Evolutionary conservation across 2,329 filamentous ascomycete species (phyloP), one percentile per base, ranked within the genome.

Genomic region (Cytospora leucostoma): DNA sequence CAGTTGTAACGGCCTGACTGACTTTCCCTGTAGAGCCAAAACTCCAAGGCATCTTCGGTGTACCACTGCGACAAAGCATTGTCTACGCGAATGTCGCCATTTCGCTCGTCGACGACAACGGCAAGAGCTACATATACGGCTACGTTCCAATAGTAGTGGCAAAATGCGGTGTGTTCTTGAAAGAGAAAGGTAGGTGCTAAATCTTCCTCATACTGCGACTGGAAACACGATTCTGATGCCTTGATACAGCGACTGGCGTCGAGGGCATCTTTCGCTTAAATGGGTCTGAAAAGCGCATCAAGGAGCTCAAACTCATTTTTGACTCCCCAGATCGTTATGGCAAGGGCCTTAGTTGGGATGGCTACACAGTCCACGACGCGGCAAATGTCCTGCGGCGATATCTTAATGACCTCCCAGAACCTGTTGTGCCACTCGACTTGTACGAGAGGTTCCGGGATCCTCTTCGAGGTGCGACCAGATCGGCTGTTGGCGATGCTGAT

Each of bases 131-230:
- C 76, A 97, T 98, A 60, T 99, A 98, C 75, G 95, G 95, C 72
- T 98, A 98, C 73, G 94, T 99, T 8, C 95, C 95, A 19, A 98
- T 99, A 68, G 94, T 99, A 51, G 94, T 99, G 60, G 95, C 95
- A 40, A 99, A 99, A 76, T 98, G 95, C 75, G 95, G 95, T 67
- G 93, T 99, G 4, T 99, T 93, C 70, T 76, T 99, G 68, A 99
- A 99, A 77, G 95, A 99, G 76, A 97, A 96, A 85, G 95, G 95
- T 97, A 76, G 68, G 85, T 78, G 35, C 49, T 54, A 33, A 40
- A 37, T 15, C 27, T 27, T 27, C 27, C 44, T 8, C 44, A 32
- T 12, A 15, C 40, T 7, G n/a, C 51, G 13, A 3, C 7, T 7
- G 32, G 10, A n/a, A 52, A 38, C 27, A 49, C 35, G 35, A 50